Base-by-base conservation (phyloP, 2,329 filamentous ascomycete genomes). In the Aspergillus luchuensis region DNA sequence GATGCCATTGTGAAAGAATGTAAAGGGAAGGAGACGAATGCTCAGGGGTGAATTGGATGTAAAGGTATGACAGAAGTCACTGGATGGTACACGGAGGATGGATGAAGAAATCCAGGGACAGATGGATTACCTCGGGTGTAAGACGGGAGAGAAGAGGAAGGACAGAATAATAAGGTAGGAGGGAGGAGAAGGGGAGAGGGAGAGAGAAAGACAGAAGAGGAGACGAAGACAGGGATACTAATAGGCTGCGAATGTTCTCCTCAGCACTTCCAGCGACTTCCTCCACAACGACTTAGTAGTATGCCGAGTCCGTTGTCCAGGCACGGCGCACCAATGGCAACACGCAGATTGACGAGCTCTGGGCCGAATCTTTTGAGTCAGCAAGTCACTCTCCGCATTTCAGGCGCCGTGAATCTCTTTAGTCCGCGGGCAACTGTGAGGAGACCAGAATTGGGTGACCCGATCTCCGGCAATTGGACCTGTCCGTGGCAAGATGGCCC, bases 331-430 rank as follows among this genome's bases (percentile, higher is more conserved):
- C 66, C 66, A 68, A 68, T 67, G 58, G 63, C 6, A 21, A 21
- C 10, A 13, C 33, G 15, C 50, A 59, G 39, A 62, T 60, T 58
- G 43, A 45, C 28, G 43, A 62, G 62, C 57, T 61, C 62, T 63
- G 60, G 65, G 62, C 61, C 64, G 55, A 62, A 51, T 62, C 58
- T 57, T 59, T 68, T 67, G 54, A 68, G 60, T 68, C 63, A 68
- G 63, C 66, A 62, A 52, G 33, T 39, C 48, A 47, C 45, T 63
- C 65, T 66, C 65, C 65, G 62, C 64, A 63, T 66, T 65, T 62
- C 47, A 39, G 33, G 33, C 49, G 30, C 47, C 50, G 19, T n/a
- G 59, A 33, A 39, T 28, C 43, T 39, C 15, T n/a, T 17, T 36
- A 36, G 33, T 11, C 33, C 33, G 33, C 33, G 33, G 33, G 33